These are phyloP conservation scores for Suillus paluster DNA, from an alignment of 768 basidiomycete genomes.

Conservation along the genomic window DNA sequence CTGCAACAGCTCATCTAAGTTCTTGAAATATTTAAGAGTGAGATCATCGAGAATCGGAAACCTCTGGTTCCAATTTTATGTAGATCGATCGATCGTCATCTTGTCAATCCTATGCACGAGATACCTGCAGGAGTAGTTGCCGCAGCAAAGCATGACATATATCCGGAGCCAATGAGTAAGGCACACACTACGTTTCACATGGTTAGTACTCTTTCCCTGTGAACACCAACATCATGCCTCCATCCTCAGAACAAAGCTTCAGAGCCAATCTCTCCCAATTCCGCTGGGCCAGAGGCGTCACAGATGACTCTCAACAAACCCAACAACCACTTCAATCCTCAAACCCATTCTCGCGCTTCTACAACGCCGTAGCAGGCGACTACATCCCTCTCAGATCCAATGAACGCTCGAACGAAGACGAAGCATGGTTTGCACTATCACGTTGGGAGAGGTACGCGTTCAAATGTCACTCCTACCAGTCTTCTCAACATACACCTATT, in stretches of 20 bases:
- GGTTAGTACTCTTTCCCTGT: neutral
- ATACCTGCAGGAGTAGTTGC: neutral
- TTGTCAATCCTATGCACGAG: too few relatives aligned
- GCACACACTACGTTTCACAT: neutral
- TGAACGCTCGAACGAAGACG: constrained; percentile 90
- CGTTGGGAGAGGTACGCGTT: constrained; percentile 85
- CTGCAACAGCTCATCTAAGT: too few relatives aligned
- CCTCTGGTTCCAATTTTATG: too few relatives aligned
- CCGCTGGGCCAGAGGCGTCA: constrained; percentile 78
- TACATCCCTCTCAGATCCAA: constrained; percentile 87
- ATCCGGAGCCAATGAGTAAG: too few relatives aligned
- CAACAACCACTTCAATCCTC: constrained; percentile 36
- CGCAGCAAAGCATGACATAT: neutral
- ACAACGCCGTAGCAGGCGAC: constrained; percentile 81
- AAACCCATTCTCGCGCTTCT: constrained; percentile 87
- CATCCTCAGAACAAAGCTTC: constrained; percentile 65
- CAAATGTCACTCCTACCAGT: neutral
- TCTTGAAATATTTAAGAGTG: too few relatives aligned
- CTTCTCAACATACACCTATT: neutral
- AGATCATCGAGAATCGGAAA: too few relatives aligned
- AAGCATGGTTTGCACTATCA: constrained; percentile 90
- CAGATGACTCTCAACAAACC: constrained; percentile 67
- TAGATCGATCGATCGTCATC: too few relatives aligned
- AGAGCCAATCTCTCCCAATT: constrained; percentile 81
- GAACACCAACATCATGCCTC: constrained; percentile 18